Evolutionary conservation across 2,329 filamentous ascomycete species (phyloP).

Genomic region (Hypomyces perniciosus): DNA sequence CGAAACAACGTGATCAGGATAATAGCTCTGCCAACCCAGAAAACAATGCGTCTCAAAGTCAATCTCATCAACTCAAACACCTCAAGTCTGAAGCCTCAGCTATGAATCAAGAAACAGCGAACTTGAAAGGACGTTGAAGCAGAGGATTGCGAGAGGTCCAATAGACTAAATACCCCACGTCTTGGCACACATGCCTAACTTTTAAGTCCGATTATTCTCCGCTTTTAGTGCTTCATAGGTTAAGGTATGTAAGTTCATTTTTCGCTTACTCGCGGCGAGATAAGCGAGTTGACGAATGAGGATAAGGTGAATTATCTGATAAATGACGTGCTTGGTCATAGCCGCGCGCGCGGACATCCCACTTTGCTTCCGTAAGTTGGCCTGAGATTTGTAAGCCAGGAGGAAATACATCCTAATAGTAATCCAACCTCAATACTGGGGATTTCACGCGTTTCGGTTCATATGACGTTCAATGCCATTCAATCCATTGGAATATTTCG

Average conservation of each 20-base stretch:
- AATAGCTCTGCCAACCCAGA: conserved; percentile 2
- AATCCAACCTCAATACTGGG: too few relatives aligned
- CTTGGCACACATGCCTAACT: too few relatives aligned
- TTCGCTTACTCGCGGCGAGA: background rate
- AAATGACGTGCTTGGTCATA: conserved; percentile 19
- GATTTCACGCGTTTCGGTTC: too few relatives aligned
- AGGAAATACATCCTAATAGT: background rate
- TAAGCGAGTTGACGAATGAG: background rate
- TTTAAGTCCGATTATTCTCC: background rate
- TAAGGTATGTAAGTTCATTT: background rate
- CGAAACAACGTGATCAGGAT: conserved; percentile 6
- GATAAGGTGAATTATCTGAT: background rate
- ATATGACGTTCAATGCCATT: too few relatives aligned
- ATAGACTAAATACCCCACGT: too few relatives aligned
- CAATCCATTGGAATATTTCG: background rate
- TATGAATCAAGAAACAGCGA: too few relatives aligned
- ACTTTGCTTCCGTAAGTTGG: background rate
- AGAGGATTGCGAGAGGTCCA: too few relatives aligned
- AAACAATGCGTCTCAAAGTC: conserved; percentile 1
- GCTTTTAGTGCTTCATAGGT: background rate
- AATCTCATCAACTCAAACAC: conserved; percentile 14
- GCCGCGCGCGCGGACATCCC: conserved; percentile 21
- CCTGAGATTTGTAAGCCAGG: background rate
- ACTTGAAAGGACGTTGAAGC: too few relatives aligned
- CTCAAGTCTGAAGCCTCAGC: background rate